Evolutionary conservation across 495 filamentous ascomycete genomes (phyloP).

Genomic region (Talaromyces ruber): DNA sequence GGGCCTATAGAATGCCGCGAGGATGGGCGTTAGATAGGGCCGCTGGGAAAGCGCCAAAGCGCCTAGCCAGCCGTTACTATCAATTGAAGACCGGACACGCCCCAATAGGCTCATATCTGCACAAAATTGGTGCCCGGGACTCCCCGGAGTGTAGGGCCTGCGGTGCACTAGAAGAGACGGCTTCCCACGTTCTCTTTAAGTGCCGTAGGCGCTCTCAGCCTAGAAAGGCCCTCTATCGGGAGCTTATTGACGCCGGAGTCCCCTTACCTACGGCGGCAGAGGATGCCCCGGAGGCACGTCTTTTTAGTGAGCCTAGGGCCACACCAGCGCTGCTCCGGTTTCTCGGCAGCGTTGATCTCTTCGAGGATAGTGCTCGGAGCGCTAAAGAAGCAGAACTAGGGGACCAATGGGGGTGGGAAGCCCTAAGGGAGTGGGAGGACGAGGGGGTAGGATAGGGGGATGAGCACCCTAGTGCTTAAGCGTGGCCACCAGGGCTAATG

Average conservation of each 20-base stretch:
- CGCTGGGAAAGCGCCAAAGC: not conserved
- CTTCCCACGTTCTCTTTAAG: not conserved
- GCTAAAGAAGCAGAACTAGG: too few species aligned
- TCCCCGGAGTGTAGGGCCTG: not conserved
- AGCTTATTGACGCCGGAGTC: not conserved
- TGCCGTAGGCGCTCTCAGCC: not conserved
- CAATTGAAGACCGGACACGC: constrained; percentile 3
- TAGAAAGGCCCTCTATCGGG: not conserved
- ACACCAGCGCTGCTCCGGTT: not conserved
- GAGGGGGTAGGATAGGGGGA: too few species aligned
- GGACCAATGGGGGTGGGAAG: too few species aligned
- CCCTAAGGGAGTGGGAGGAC: too few species aligned
- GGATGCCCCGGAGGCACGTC: not conserved
- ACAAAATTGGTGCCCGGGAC: not conserved
- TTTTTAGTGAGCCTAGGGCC: not conserved
- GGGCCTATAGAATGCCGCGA: not conserved
- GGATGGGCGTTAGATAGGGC: not conserved
- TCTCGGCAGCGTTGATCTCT: not conserved
- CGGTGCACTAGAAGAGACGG: not conserved
- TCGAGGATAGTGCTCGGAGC: not conserved
- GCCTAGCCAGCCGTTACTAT: constrained; percentile 1
- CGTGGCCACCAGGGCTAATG: too few species aligned
- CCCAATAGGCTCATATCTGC: not conserved
- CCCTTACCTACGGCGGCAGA: not conserved
- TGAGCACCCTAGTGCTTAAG: too few species aligned